Evolutionary conservation across 2,329 filamentous ascomycete genomes (phyloP).

Genomic region (Amauroascus verrucosus): DNA sequence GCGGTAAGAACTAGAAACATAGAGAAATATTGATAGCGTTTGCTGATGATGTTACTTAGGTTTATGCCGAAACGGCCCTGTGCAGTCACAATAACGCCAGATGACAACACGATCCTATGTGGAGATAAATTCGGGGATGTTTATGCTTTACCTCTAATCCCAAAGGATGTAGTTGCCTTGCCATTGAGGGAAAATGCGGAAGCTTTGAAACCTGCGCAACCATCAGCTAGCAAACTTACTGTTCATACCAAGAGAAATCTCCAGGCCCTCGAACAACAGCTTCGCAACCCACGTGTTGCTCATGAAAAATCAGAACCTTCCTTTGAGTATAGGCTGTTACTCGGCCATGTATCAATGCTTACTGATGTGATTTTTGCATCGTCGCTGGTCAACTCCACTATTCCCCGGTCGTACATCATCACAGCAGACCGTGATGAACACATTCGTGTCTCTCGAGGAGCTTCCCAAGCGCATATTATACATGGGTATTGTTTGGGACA

Average conservation of each 20-base stretch:
- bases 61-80: slow-evolving; percentile 83
- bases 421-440: slow-evolving; percentile 68
- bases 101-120: slow-evolving; percentile 62
- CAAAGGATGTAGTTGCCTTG: slow-evolving; percentile 28
- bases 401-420: slow-evolving; percentile 49
- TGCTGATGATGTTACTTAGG: slow-evolving; percentile 36
- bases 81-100: slow-evolving; percentile 58
- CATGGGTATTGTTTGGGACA: slow-evolving; percentile 86
- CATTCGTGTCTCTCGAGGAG: slow-evolving; percentile 73
- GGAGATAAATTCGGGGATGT: slow-evolving; percentile 98
- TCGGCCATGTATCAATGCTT: slow-evolving; percentile 93
- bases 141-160: slow-evolving; percentile 69
- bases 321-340: slow-evolving; percentile 67
- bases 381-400: slow-evolving; percentile 38
- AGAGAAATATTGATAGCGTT: too few species aligned
- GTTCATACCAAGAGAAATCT: slow-evolving; percentile 54
- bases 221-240: slow-evolving; percentile 48
- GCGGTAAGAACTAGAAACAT: slow-evolving; percentile 45
- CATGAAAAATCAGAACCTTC: slow-evolving; percentile 40
- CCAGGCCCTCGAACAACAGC: slow-evolving; percentile 47
- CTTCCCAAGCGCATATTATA: slow-evolving; percentile 77
- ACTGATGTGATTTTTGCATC: slow-evolving; percentile 57
- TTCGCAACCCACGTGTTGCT: slow-evolving; percentile 35
- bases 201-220: slow-evolving; percentile 34
- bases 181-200: slow-evolving; percentile 24